These are phyloP conservation scores for Parathielavia hyrcaniae DNA, from an alignment of 495 filamentous ascomycete genomes.

Conservation along the genomic window DNA sequence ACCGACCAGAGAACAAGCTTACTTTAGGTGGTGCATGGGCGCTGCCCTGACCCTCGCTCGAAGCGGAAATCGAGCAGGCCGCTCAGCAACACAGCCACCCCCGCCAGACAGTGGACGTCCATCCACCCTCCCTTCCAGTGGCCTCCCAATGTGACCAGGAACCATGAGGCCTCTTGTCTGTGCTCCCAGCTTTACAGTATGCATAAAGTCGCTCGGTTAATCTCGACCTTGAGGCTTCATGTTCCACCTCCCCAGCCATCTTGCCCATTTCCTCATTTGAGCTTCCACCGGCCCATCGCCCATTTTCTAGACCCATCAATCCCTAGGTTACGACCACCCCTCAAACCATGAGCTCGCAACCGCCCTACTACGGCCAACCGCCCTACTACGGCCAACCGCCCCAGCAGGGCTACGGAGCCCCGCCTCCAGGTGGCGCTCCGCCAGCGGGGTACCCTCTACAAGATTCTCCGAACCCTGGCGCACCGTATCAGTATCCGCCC, in stretches of 20 bases:
- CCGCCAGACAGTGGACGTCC: not conserved
- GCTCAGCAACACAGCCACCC: not conserved
- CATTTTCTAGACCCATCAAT: not conserved
- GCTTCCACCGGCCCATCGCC: not conserved
- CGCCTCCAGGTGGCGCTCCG: not conserved
- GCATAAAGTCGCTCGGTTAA: no score
- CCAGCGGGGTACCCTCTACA: not conserved
- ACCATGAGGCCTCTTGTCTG: not conserved
- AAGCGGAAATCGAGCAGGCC: no score
- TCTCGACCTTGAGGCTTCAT: no score
- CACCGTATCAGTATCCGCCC: conserved; percentile 2
- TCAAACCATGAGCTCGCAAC: not conserved
- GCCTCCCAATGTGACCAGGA: no score
- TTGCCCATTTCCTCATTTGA: no score
- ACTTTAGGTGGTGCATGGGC: no score
- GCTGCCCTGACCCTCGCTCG: no score
- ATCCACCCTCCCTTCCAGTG: no score
- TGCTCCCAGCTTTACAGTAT: not conserved
- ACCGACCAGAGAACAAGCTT: no score
- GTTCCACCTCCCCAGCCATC: no score
- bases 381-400: conserved; percentile 1
- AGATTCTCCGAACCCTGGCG: not conserved
- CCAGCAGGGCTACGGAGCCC: conserved; percentile 3
- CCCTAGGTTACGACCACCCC: not conserved
- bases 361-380: conserved; percentile 5